A percentile compares a stretch with the other conserved stretches of the same genome.
phyloP scores from a whole-genome alignment of 2,329 filamentous ascomycete species.

The Phaeosphaeria sp. region DNA sequence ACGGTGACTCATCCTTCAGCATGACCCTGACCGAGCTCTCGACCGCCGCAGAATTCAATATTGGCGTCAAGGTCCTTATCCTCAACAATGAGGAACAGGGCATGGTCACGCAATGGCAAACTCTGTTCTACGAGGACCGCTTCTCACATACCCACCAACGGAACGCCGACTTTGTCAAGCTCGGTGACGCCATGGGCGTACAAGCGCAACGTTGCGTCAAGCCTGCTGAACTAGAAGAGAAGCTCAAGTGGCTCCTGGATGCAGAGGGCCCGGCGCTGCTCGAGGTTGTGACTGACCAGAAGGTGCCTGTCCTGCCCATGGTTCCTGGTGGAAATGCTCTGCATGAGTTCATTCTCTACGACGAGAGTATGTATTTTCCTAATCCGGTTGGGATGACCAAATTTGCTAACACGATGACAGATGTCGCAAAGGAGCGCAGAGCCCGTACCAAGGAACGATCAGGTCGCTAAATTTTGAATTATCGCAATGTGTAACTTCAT shows the following conservation, averaged over 20 bases:
- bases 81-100: conserved; percentile 98
- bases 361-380: conserved; percentile 65
- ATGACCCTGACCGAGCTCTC: conserved; percentile 97
- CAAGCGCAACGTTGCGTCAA: conserved; percentile 74
- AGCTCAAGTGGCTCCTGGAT: conserved; percentile 83
- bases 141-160: conserved; percentile 91
- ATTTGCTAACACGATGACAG: conserved; percentile 17
- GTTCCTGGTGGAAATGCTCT: conserved; percentile 86
- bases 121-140: conserved; percentile 94
- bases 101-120: conserved; percentile 99
- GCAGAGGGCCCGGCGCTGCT: conserved; percentile 90
- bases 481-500: neutral
- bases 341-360: conserved; percentile 92
- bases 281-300: conserved; percentile 87
- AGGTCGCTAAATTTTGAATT: conserved; percentile 24
- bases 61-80: conserved; percentile 92
- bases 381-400: neutral
- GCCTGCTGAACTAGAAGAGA: conserved; percentile 77
- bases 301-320: conserved; percentile 97
- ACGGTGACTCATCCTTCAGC: conserved; percentile 98
- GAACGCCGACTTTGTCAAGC: conserved; percentile 95
- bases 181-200: conserved; percentile 89
- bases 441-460: conserved; percentile 37
- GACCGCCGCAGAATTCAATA: conserved; percentile 93
- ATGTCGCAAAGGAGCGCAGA: conserved; percentile 34